phyloP scores from a whole-genome alignment of 805 yeast species.

The Candida saitoana region DNA sequence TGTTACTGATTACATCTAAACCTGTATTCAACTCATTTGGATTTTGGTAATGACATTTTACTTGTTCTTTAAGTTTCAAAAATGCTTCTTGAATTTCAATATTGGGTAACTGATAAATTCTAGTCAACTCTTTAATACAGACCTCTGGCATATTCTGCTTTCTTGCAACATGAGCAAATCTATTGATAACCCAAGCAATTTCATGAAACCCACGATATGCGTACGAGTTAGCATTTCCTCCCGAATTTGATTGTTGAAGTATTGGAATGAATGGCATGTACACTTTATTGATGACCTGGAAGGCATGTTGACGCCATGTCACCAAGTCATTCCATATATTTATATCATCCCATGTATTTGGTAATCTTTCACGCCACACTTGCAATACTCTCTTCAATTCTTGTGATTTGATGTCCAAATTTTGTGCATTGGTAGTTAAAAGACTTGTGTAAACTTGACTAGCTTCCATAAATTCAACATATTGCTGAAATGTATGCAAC shows the following conservation, averaged over 20 bases:
- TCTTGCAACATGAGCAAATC: conserved; percentile 98
- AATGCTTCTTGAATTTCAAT: conserved; percentile 98
- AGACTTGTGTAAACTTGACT: conserved; percentile 87
- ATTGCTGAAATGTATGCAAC: conserved; percentile 93
- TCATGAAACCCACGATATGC: conserved; percentile 98
- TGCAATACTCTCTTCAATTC: conserved; percentile 91
- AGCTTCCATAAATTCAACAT: conserved; percentile 96
- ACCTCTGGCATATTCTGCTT: conserved; percentile 97
- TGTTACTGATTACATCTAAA: conserved; percentile 91
- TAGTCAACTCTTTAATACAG: conserved; percentile 85
- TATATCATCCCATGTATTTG: conserved; percentile 96
- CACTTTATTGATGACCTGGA: conserved; percentile 90
- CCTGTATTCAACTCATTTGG: conserved; percentile 90
- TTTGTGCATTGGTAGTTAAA: conserved; percentile 86
- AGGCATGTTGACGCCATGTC: conserved; percentile 98
- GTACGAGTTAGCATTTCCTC: conserved; percentile 78
- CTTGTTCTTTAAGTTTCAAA: conserved; percentile 91
- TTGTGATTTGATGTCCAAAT: conserved; percentile 87
- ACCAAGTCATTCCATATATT: conserved; percentile 96
- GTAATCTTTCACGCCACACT: conserved; percentile 97
- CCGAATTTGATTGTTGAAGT: conserved; percentile 62
- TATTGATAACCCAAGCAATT: conserved; percentile 96
- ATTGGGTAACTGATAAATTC: conserved; percentile 92
- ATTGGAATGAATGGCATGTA: conserved; percentile 90
- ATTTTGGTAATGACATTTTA: conserved; percentile 94